Evolutionary conservation across 2,329 filamentous ascomycete genomes (phyloP), one percentile per base, ranked within the genome.

Genomic region (Aspergillus ibericus): DNA sequence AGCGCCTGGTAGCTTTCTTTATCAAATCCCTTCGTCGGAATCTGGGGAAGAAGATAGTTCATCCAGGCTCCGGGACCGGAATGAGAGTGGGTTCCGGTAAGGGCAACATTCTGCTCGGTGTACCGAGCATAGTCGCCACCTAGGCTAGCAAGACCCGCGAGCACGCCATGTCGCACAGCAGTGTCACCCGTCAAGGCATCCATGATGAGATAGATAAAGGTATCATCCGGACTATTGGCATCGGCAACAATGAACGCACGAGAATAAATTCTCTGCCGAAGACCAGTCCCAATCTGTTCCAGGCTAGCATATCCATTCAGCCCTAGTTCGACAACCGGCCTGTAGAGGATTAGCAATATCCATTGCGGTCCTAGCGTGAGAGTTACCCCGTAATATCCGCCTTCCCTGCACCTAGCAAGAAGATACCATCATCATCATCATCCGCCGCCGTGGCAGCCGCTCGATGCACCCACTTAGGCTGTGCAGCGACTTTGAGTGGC

Each of bases 71-170:
- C 93, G 0, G 93, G 93, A 0, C 93, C 93, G 22, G 92, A 88
- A 77, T 98, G 93, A 25, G 91, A 95, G 74, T 98, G 93, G 0
- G 93, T 98, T 55, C 93, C 93, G 0, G 92, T 96, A 20, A 98
- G 84, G 34, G 93, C 93, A 35, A 97, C 78, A 70, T 96, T 98
- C 66, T 90, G 83, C 68, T 90, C 84, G 48, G 83, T 85, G 75
- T 97, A 98, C 27, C 88, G 77, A 1, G 84, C 80, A 72, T 93
- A 96, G 3, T 89, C 87, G 15, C 81, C 74, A 0, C 93, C 93
- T 7, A 96, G 78, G 0, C 78, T 80, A 38, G 81, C 79, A 8
- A 98, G 80, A 1, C 86, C 90, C 55, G 93, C 83, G 10, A 98
- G 77, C 48, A 97, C 92, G n/a, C 93, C 93, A 73, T 92, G 86